Conservation (phyloP, 2,329 filamentous ascomycete species). For the Cryphonectria parasitica region DNA sequence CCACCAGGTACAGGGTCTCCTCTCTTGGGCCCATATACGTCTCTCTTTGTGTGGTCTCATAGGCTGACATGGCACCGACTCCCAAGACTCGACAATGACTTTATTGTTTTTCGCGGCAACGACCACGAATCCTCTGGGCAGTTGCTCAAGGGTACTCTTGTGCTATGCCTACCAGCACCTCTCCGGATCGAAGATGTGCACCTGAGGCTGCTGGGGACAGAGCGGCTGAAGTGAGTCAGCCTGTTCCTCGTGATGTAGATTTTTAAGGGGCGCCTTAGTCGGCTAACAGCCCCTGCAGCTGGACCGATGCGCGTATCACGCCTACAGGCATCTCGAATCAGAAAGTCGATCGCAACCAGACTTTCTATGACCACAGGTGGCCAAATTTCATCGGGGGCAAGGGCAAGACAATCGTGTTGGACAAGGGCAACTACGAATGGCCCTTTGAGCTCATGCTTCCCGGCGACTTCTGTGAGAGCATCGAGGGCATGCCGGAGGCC, state of each 20-base stretch:
- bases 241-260: background rate
- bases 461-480: conserved; percentile 77
- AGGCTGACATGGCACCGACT: conserved; percentile 11
- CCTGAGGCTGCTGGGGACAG: conserved; percentile 70
- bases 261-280: background rate
- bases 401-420: conserved; percentile 62
- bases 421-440: conserved; percentile 81
- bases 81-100: conserved; percentile 73
- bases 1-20: background rate
- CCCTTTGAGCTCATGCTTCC: conserved; percentile 77
- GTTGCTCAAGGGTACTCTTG: conserved; percentile 72
- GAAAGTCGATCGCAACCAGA: conserved; percentile 60
- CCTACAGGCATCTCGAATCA: conserved; percentile 63
- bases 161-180: conserved; percentile 71
- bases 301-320: conserved; percentile 56
- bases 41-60: conserved; percentile 12
- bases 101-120: conserved; percentile 76
- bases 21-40: background rate
- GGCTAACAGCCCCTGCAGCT: conserved; percentile 42
- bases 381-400: conserved; percentile 63
- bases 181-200: conserved; percentile 75
- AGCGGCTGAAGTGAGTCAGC: conserved; percentile 66
- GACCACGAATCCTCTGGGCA: conserved; percentile 78
- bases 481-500: conserved; percentile 85
- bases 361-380: conserved; percentile 73